Percentiles rank a stretch among this genome's conserved stretches.
Evolutionary conservation across 129 eudicot genomes (phyloP).

Genomic region (Arctium minus): DNA sequence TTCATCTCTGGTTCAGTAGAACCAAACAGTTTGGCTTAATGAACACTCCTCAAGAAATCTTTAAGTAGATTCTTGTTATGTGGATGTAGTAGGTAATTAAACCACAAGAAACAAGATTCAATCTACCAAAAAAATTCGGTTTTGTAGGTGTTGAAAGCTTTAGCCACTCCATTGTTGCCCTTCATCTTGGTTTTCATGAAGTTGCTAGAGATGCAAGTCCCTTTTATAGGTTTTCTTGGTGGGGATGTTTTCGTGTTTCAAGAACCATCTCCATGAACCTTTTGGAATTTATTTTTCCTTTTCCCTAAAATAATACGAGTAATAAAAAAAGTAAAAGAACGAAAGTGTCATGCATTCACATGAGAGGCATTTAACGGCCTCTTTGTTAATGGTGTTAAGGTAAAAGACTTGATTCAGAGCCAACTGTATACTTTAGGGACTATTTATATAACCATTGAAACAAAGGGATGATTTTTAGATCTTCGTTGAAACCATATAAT

Average conservation of each 20-base stretch:
- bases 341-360: no score
- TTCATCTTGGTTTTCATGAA: not conserved
- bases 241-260: not conserved
- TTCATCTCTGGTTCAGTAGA: not conserved
- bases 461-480: not conserved
- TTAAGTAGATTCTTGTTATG: not conserved
- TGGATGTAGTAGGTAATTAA: not conserved
- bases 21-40: not conserved
- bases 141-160: not conserved
- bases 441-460: not conserved
- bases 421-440: no score
- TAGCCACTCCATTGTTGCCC: not conserved
- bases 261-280: no score
- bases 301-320: not conserved
- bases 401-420: not conserved
- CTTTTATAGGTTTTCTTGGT: no score
- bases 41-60: not conserved
- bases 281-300: not conserved
- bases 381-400: not conserved
- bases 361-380: not conserved
- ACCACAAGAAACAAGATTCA: not conserved
- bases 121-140: not conserved
- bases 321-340: no score
- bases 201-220: not conserved
- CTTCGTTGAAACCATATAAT: not conserved